phyloP scores from a whole-genome alignment of 2,329 filamentous ascomycete genomes.

The Parasarocladium wereldwijsianum region DNA sequence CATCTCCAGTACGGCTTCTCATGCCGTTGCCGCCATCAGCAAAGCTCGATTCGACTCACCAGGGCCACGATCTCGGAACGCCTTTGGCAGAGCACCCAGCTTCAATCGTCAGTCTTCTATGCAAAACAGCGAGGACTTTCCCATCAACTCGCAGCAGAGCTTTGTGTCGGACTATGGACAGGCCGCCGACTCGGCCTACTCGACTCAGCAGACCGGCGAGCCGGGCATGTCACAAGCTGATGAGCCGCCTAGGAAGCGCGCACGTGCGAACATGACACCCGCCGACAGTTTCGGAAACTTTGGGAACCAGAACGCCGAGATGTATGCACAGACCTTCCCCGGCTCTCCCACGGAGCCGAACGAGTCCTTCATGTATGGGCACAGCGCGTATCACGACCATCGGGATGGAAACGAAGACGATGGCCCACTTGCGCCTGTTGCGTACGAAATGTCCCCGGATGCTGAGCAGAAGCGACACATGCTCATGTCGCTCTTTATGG shows the following conservation, averaged over 20 bases:
- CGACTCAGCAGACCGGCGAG: conserved; percentile 32
- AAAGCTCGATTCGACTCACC: conserved; percentile 91
- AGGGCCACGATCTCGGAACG: conserved; percentile 49
- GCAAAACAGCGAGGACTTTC: conserved; percentile 54
- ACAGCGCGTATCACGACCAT: conserved; percentile 28
- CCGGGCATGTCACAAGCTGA: conserved; percentile 35
- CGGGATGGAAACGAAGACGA: conserved; percentile 33
- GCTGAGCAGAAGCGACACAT: conserved; percentile 69
- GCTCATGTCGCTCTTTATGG: conserved; percentile 71
- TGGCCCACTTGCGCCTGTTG: conserved; percentile 49
- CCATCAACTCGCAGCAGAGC: conserved; percentile 72
- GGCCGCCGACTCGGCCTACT: conserved; percentile 55
- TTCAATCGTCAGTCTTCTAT: conserved; percentile 59
- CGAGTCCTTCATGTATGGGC: conserved; percentile 60
- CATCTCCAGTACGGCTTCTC: conserved; percentile 84
- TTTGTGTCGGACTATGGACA: conserved; percentile 64
- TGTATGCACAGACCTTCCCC: conserved; percentile 34
- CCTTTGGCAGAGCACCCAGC: conserved; percentile 50
- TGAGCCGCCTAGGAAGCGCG: conserved; percentile 73
- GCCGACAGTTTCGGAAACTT: conserved; percentile 37
- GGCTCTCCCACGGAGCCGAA: conserved; percentile 68
- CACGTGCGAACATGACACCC: conserved; percentile 40
- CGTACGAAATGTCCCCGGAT: conserved; percentile 44
- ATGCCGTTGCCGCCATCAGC: conserved; percentile 89
- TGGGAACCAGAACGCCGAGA: conserved; percentile 26